Conservation (phyloP, 2,329 filamentous ascomycete genomes). For the Geosmithia putterillii region DNA sequence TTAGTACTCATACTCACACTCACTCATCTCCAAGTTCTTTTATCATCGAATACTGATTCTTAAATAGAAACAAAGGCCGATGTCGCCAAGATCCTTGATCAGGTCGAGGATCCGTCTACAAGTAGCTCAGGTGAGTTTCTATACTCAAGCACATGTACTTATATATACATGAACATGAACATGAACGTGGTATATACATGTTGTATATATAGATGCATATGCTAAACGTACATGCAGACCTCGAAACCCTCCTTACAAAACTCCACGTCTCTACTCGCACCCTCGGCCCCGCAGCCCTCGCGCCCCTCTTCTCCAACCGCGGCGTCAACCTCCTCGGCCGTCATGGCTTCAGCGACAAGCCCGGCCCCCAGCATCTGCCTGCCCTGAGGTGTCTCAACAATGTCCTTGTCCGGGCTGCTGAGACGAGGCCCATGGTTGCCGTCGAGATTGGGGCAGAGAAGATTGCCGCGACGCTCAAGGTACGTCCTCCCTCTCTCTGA, state of each 20-base stretch:
- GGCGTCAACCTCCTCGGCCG: slow-evolving; percentile 2
- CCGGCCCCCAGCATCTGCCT: slow-evolving; percentile 2
- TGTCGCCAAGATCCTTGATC: slow-evolving; percentile 1
- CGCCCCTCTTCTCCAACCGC: slow-evolving; percentile 2
- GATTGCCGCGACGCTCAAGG: slow-evolving; percentile 2
- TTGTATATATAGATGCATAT: not conserved
- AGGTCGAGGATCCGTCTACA: not conserved
- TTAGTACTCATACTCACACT: not conserved
- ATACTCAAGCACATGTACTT: not conserved
- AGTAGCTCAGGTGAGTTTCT: not conserved
- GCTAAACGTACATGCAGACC: not conserved
- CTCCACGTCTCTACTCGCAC: slow-evolving; percentile 2
- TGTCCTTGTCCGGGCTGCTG: slow-evolving; percentile 2
- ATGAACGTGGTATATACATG: not conserved
- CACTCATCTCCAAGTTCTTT: not conserved
- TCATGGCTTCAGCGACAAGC: slow-evolving; percentile 2
- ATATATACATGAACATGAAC: not conserved
- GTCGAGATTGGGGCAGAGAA: slow-evolving; percentile 2
- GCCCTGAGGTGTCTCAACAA: slow-evolving; percentile 5
- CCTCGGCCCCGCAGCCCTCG: not conserved
- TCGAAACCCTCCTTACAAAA: slow-evolving; percentile 1
- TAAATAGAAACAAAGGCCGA: slow-evolving; percentile 3
- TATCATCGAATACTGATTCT: not conserved
- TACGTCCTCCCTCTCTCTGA: not conserved
- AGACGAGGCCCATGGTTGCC: not conserved